Conservation (phyloP, 2,329 filamentous ascomycete genomes). For the Aspergillus melleus region DNA sequence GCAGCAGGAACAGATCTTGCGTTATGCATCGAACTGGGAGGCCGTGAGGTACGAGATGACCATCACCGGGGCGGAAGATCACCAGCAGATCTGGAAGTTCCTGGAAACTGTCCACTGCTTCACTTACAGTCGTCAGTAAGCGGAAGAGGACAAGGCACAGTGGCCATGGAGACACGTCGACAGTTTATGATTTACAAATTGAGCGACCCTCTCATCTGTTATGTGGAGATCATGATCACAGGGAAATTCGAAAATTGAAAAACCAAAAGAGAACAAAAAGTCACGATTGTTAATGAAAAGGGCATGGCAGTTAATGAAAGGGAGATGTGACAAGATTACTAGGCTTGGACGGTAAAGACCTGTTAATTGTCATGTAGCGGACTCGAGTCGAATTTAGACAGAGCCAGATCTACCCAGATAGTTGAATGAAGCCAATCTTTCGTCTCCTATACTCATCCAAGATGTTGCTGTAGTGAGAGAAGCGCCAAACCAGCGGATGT, state of each 20-base stretch:
- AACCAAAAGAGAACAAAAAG: background rate
- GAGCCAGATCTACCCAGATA: background rate
- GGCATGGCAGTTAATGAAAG: background rate
- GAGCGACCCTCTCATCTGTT: background rate
- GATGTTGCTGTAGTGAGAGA: background rate
- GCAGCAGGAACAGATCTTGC: conserved; percentile 30
- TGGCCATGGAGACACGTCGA: background rate
- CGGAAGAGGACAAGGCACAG: background rate
- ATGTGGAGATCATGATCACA: background rate
- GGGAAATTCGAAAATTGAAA: background rate
- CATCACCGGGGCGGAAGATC: conserved; percentile 27
- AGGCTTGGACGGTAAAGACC: background rate
- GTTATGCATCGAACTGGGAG: conserved; percentile 35
- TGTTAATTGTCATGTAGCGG: background rate
- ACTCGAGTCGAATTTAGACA: background rate
- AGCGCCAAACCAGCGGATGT: background rate
- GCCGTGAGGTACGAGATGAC: conserved; percentile 29
- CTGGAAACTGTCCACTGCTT: conserved; percentile 35
- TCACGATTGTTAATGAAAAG: background rate
- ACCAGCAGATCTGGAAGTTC: conserved; percentile 39
- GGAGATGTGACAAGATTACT: background rate
- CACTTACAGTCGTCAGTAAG: conserved; percentile 24
- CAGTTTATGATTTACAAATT: background rate
- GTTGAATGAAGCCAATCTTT: background rate
- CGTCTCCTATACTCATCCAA: background rate